Base-by-base conservation (phyloP, 192 early-diverging fungal species). In the Spizellomyces punctatus region DNA sequence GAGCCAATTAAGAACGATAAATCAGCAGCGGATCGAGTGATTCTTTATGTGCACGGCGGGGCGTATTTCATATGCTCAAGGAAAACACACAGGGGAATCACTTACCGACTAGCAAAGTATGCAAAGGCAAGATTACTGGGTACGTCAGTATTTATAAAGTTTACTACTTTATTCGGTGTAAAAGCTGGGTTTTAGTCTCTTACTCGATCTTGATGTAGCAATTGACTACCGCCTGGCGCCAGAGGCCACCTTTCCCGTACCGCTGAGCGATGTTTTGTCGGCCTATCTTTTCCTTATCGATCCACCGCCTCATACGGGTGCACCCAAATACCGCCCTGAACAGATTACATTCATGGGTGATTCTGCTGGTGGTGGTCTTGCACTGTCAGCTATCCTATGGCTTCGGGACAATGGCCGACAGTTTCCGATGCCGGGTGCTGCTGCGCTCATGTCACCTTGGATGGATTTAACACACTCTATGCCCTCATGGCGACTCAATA, bases 201-300 rank as follows among this genome's bases (percentile, higher is more conserved):
- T 43, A 2, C 50, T 12, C 50, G 17, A 54, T 54, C 50, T n/a
- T 54, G 12, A n/a, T 55, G 46, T 62, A 76, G 88, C 81, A 7
- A 78, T 92, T 27, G 86, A 89, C 70, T 96, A 98, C 76, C 79
- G 96, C 8, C 73, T 96, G 17, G 89, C 94, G 0, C 94, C 96
- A 0, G 86, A 91, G 65, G 75, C 86, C 21, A 85, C 89, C 10
- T 98, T 93, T 73, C 96, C 95, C 8, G 77, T 88, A 58, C 93
- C 91, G 43, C 68, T 98, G 8, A 84, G 92, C 44, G 96, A 98
- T 79, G 87, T 90, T 50, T 63, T 95, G 44, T 83, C 89, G 43
- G 87, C 92, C 0, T 96, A 93, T 75, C 62, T 85, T 6, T 88
- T 84, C 56, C 78, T 96, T 6, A 71, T 91, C 14, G 64, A 85